phyloP scores from a whole-genome alignment of 202 grass and related monocot species.

The Elaeis oleifera region DNA sequence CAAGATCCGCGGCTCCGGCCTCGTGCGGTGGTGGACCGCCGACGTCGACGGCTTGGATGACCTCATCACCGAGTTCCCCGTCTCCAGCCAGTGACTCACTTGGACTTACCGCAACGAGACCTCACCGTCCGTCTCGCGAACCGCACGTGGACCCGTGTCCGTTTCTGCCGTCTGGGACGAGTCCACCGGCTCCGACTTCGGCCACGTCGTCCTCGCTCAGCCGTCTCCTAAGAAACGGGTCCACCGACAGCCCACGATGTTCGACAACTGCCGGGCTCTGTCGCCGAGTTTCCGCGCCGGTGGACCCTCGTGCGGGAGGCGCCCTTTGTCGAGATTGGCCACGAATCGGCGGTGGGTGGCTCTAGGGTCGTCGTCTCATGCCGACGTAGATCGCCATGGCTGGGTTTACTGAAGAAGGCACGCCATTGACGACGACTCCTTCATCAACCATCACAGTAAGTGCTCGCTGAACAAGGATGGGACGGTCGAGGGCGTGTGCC shows the following conservation, averaged over 20 bases:
- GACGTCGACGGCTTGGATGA: constrained; percentile 39
- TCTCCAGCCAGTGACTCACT: constrained; percentile 35
- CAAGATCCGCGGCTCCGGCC: constrained; percentile 56
- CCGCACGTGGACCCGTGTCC: constrained; percentile 43
- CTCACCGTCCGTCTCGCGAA: constrained; percentile 48
- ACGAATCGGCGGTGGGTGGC: constrained; percentile 46
- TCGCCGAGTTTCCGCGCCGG: constrained; percentile 50
- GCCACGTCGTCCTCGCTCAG: constrained; percentile 43
- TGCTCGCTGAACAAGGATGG: constrained; percentile 49
- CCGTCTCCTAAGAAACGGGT: constrained; percentile 5
- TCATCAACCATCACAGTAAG: constrained; percentile 50
- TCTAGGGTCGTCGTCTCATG: constrained; percentile 24
- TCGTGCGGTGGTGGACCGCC: constrained; percentile 60
- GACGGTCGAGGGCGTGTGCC: constrained; percentile 60
- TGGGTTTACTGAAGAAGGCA: constrained; percentile 70
- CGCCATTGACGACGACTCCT: constrained; percentile 80
- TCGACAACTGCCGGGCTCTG: constrained; percentile 55
- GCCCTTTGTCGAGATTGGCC: constrained; percentile 57
- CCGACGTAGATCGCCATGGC: constrained; percentile 45
- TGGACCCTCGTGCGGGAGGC: constrained; percentile 56
- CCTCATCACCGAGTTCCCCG: constrained; percentile 32
- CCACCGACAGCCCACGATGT: constrained; percentile 51
- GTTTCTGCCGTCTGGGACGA: constrained; percentile 70
- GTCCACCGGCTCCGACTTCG: constrained; percentile 80
- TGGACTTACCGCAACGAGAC: constrained; percentile 50